Base-by-base conservation (phyloP, 139 green algal genomes). In the Micromonas pusilla region DNA sequence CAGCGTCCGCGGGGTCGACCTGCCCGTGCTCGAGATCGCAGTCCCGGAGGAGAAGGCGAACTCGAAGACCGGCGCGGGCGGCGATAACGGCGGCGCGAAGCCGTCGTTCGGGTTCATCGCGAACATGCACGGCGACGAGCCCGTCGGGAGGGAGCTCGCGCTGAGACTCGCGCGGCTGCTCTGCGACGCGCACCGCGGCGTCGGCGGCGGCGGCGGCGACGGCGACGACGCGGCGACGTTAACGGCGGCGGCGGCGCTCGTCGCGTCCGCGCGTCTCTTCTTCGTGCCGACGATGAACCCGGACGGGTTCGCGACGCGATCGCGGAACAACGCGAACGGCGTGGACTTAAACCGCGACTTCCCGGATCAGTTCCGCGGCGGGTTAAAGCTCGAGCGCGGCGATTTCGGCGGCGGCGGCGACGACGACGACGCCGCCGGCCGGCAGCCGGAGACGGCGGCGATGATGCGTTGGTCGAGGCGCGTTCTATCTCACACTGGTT, bases 331-430 rank as follows among this genome's bases (percentile, higher is more conserved):
- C 79, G 57, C 76, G 20, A 60, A 45, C 0, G 65, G 52, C 13
- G 72, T 88, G 32, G 92, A 97, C 81, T 79, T 97, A 26, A 97
- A 97, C 72, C 86, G 92, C 33, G 84, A 96, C 83, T 97, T 95
- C 76, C 92, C 92, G 37, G 91, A 96, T 80, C 81, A 52, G 38
- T 30, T 80, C 62, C 20, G 25, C 36, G 2, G 34, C 68, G 37
- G 30, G 28, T 28, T 25, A 73, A 28, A 23, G 71, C n/a, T 30
- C 71, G 52, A 66, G 23, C n/a, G 13, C 19, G 4, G 28, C 4
- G 34, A 16, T 23, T 23, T 38, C 60, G 33, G 31, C 23, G 16
- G 31, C 1, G 67, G 31, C 28, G 33, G 33, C 5, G 32, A 74
- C 20, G 20, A 38, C 2, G 20, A 28, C n/a, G 73, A 66, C 30